Conservation (phyloP, 192 early-diverging fungal species). For the Coemansia asiatica region DNA sequence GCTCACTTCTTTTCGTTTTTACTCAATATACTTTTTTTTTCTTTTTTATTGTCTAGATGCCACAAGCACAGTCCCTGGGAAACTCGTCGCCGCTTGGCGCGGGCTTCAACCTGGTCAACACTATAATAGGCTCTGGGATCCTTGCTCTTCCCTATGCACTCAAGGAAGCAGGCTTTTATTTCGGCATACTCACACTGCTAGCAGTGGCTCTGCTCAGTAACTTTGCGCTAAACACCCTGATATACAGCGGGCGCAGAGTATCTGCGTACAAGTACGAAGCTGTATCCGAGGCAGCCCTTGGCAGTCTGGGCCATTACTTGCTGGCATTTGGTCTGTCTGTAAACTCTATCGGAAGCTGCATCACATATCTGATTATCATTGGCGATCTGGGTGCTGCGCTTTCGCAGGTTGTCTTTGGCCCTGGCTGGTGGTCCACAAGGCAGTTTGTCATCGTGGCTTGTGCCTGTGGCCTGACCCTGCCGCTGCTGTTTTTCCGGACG, state of each 20-base stretch:
- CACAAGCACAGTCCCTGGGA: constrained; percentile 14
- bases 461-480: constrained; percentile 50
- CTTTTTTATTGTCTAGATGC: background rate
- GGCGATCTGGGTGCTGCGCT: constrained; percentile 43
- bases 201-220: constrained; percentile 54
- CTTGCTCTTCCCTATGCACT: constrained; percentile 68
- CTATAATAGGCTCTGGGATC: constrained; percentile 67
- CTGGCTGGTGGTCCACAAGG: constrained; percentile 16
- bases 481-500: constrained; percentile 63
- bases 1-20: background rate
- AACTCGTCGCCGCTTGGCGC: constrained; percentile 35
- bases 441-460: constrained; percentile 22
- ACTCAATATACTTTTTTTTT: background rate
- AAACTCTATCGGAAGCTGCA: constrained; percentile 60
- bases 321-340: constrained; percentile 60
- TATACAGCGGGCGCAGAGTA: constrained; percentile 55
- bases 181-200: constrained; percentile 54
- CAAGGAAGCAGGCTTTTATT: constrained; percentile 61
- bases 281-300: constrained; percentile 55
- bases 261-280: constrained; percentile 58
- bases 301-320: constrained; percentile 55
- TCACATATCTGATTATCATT: constrained; percentile 62
- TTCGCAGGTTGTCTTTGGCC: constrained; percentile 20
- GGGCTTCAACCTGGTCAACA: constrained; percentile 67
- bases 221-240: constrained; percentile 57